phyloP scores from a whole-genome alignment of 306 rosid genomes.

The Cucumis melo region DNA sequence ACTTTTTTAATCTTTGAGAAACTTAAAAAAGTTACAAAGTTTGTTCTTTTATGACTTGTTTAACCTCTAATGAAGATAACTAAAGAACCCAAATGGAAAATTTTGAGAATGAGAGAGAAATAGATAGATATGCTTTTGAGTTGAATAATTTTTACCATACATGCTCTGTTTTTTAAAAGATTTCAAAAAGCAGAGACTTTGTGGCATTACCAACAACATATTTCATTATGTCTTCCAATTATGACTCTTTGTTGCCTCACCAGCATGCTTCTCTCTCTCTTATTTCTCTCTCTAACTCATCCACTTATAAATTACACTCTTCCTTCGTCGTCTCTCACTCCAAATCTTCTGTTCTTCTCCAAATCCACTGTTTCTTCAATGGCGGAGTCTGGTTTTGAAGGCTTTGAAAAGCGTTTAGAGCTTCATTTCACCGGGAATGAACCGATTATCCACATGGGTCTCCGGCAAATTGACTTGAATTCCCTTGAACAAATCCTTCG shows the following conservation, averaged over 20 bases:
- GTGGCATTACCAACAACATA: slow-evolving; percentile 14
- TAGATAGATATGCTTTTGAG: not conserved
- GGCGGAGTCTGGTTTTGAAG: slow-evolving; percentile 14
- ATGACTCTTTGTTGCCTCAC: slow-evolving; percentile 91
- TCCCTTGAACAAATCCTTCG: slow-evolving; percentile 47
- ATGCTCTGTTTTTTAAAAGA: not conserved
- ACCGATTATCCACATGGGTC: slow-evolving; percentile 29
- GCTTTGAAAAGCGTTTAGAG: slow-evolving; percentile 11
- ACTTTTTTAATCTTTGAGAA: not conserved
- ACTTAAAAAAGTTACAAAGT: not conserved
- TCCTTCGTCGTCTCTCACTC: not conserved
- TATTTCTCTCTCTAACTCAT: slow-evolving; percentile 1
- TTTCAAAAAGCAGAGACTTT: not conserved
- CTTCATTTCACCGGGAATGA: slow-evolving; percentile 8
- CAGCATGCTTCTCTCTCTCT: slow-evolving; percentile 58
- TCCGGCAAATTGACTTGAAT: slow-evolving; percentile 47
- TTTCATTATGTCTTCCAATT: slow-evolving; percentile 80
- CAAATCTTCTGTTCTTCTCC: not conserved
- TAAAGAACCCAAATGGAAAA: not conserved
- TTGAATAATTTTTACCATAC: not conserved
- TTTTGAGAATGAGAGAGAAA: not conserved
- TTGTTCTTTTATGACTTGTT: not conserved
- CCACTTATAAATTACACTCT: slow-evolving; percentile 33
- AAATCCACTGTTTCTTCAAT: not conserved
- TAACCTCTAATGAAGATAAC: not conserved